phyloP scores from a whole-genome alignment of 2,329 filamentous ascomycete genomes.

The Zymoseptoria ardabiliae region DNA sequence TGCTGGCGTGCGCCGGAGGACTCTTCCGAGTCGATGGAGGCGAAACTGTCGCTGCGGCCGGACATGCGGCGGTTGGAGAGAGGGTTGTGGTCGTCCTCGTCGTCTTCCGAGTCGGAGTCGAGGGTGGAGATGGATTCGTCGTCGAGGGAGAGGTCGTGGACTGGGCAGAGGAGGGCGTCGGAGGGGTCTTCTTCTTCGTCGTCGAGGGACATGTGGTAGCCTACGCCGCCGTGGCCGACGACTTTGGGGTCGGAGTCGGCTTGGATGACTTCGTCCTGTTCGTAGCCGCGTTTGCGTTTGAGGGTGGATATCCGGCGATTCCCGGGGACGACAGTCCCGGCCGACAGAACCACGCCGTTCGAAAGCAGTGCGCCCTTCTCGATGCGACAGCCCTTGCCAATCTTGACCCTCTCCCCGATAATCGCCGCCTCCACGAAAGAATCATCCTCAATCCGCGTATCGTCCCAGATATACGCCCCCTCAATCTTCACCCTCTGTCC shows the following conservation, averaged over 20 bases:
- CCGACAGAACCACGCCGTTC: constrained; percentile 64
- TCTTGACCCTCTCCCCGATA: constrained; percentile 61
- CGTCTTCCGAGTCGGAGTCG: constrained; percentile 41
- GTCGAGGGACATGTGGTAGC: constrained; percentile 53
- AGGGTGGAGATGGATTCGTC: constrained; percentile 58
- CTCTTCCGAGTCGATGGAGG: constrained; percentile 55
- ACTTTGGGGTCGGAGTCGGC: constrained; percentile 42
- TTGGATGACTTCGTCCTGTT: constrained; percentile 30
- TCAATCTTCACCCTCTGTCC: constrained; percentile 75
- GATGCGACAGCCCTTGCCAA: constrained; percentile 66
- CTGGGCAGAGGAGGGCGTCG: constrained; percentile 30
- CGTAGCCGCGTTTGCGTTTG: constrained; percentile 40
- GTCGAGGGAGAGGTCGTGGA: constrained; percentile 41
- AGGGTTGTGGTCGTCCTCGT: constrained; percentile 35
- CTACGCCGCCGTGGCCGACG: constrained; percentile 53
- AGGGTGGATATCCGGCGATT: constrained; percentile 40
- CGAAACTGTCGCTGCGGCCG: constrained; percentile 29
- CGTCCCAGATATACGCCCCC: constrained; percentile 82
- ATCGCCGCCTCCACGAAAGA: constrained; percentile 64
- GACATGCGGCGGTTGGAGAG: constrained; percentile 33
- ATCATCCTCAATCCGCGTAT: constrained; percentile 68
- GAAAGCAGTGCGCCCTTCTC: constrained; percentile 71
- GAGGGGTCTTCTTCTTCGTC: constrained; percentile 57
- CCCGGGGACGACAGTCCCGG: constrained; percentile 45
- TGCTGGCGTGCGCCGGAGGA: constrained; percentile 36